Percentiles rank a stretch among this genome's conserved stretches.
phyloP scores from a whole-genome alignment of 2,329 filamentous ascomycete genomes.

The Lecanicillium sp. region DNA sequence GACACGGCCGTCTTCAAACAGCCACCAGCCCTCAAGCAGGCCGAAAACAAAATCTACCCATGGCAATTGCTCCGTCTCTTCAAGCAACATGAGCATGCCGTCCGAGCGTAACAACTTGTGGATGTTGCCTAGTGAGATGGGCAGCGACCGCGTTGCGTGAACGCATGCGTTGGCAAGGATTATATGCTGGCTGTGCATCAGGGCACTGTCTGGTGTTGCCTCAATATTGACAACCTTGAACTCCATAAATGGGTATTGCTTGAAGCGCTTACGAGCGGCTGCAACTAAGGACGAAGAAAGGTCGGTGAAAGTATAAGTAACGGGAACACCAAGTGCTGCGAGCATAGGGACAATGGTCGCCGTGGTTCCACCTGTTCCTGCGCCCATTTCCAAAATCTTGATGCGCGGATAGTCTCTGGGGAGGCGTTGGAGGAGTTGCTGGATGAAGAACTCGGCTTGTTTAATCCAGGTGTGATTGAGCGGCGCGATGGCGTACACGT shows the following conservation, averaged over 20 bases:
- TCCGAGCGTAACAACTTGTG: constrained; percentile 18
- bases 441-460: constrained; percentile 19
- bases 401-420: constrained; percentile 10
- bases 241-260: background rate
- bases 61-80: constrained; percentile 21
- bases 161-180: constrained; percentile 25
- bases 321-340: constrained; percentile 15
- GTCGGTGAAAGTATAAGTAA: constrained; percentile 33
- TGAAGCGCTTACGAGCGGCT: constrained; percentile 14
- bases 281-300: constrained; percentile 24
- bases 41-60: constrained; percentile 29
- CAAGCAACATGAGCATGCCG: constrained; percentile 26
- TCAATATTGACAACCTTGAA: background rate
- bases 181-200: constrained; percentile 19
- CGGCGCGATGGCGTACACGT: constrained; percentile 24
- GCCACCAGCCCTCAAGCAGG: constrained; percentile 31
- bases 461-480: constrained; percentile 20
- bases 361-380: constrained; percentile 26
- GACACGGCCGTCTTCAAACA: constrained; percentile 22
- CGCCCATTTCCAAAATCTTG: constrained; percentile 20
- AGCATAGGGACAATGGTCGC: constrained; percentile 19
- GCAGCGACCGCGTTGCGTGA: constrained; percentile 22
- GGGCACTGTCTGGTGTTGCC: constrained; percentile 7
- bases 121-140: constrained; percentile 15
- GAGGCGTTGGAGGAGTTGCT: constrained; percentile 19